Evolutionary conservation across 108 stramenopile genomes (phyloP), one percentile per base, ranked within the genome.

Genomic region (Skeletonema costatum): DNA sequence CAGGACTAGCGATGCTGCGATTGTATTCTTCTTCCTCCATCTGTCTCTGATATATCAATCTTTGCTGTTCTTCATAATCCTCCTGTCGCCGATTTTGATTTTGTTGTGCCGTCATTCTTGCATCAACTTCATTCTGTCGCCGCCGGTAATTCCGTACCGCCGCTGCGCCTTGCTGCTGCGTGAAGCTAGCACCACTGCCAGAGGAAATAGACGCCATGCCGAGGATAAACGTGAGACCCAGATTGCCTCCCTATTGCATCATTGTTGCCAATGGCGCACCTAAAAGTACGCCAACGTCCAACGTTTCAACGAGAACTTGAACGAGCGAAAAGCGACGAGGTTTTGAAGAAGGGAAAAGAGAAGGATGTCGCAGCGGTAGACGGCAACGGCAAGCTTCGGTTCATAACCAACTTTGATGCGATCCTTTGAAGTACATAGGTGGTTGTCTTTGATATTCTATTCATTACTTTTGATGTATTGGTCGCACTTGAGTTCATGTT

Each of bases 71-170:
- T 46, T 46, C 16, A n/a, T n/a, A 16, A 46, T 46, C 44, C 44
- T 46, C 16, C 44, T 46, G 44, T n/a, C 16, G 44, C 39, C 1
- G 1, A 36, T 25, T 25, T n/a, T 8, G 59, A 17, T 13, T 71
- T 29, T 58, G 51, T 11, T 58, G 60, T 56, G 38, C 35, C 58
- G 56, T 60, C 10, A 60, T 71, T 39, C 32, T 39, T 12, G 70
- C 60, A 14, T 71, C 70, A 25, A 39, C 32, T 36, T 14, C 21
- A 60, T 71, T 35, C n/a, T 25, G 59, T 60, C 41, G 59, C 59
- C 13, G 5, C 59, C 31, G 69, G 12, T 71, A 41, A 32, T 50
- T 48, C 7, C 32, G 67, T 50, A 32, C 4, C 25, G 16, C 13
- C 12, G 6, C 48, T 48, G 46, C 67, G 25, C 50, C 50, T 46